Base-by-base conservation (phyloP, 345 rosid species). In the Melaleuca quinquenervia region DNA sequence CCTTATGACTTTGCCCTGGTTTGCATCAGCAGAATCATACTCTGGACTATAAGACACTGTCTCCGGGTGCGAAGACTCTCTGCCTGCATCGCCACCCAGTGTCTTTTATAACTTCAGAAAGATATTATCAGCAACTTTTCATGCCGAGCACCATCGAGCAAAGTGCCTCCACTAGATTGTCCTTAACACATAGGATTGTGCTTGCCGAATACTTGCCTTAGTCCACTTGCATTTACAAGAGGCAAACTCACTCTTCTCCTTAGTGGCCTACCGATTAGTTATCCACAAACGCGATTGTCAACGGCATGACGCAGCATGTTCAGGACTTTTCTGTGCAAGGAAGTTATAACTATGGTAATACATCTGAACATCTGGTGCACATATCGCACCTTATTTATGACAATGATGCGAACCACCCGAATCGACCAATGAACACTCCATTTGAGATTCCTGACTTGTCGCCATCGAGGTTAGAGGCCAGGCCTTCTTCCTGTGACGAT, bases 401-500 rank as follows among this genome's bases (percentile, higher is more conserved):
- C 50, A 91, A 92, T 26, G 92, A 90, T 9, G 92, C 18, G 78
- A 18, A 84, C 85, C 10, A 80, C 89, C 87, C 82, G 84, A 89
- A 15, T 36, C 36, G 82, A 89, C 52, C 24, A 48, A 83, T 80
- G 64, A 90, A 88, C 62, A 91, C 96, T 21, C 96, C 94, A 0
- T 96, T 93, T n/a, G 94, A 95, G 90, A 96, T 95, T 0, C 98
- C 98, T 2, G 91, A 92, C 29, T 87, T 97, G 3, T 95, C 92
- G 6, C 98, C 94, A 14, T 96, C 96, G 3, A 89, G 92, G 7
- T 87, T 96, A 48, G 95, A 94, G 54, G 85, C 86, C 10, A 84
- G 84, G 5, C 87, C 88, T 76, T 89, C 93, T 48, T 91, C 92
- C 5, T 87, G 90, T 3, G 93, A 91, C 24, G 90, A 89, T 3